Evolutionary conservation across 108 stramenopile genomes (phyloP), one percentile per base, ranked within the genome.

Genomic region (Stephanodiscus minutulus): DNA sequence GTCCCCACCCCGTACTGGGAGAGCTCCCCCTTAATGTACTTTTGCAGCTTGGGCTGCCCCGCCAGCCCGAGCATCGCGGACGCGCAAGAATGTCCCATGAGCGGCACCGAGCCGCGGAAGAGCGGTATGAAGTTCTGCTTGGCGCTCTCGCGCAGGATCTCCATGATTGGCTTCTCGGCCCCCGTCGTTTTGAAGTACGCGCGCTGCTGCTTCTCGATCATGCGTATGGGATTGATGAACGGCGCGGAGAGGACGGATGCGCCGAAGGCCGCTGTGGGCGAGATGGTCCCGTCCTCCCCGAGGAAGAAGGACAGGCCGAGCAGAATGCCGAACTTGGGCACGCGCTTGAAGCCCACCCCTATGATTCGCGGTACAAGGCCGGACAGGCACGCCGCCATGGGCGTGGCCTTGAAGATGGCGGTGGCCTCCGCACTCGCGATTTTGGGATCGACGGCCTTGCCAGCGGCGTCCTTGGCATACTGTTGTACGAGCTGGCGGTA

Each of bases 201-300:
- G 29, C 95, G 90, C 67, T 96, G 95, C 72, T 96, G 95, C 87
- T 96, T 96, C 79, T 96, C 95, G 82, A 96, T 94, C 92, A 96
- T 94, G 25, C 95, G 90, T 63, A 96, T 94, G 47, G 95, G 95
- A 66, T 96, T 96, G 77, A 96, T 96, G 68, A 96, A 96, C 8
- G 91, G 91, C 29, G 95, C 95, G 33, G 82, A 83, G 11, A 92
- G 76, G 56, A 96, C 85, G 20, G 88, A 89, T 13, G 95, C 95
- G 36, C 89, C 92, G 48, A 88, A 88, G 47, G 95, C 95, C 27
- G 95, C 87, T 10, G 79, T 60, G 67, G 84, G 64, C 31, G 91
- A 88, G 9, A 91, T 89, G 56, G 82, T 83, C 21, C 92, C 95
- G 39, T 87, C 91, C 61, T 88, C 90, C 36, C 90, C 92, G 67